Base-by-base conservation (phyloP, 805 yeast genomes). In the Naumovozyma baii region DNA sequence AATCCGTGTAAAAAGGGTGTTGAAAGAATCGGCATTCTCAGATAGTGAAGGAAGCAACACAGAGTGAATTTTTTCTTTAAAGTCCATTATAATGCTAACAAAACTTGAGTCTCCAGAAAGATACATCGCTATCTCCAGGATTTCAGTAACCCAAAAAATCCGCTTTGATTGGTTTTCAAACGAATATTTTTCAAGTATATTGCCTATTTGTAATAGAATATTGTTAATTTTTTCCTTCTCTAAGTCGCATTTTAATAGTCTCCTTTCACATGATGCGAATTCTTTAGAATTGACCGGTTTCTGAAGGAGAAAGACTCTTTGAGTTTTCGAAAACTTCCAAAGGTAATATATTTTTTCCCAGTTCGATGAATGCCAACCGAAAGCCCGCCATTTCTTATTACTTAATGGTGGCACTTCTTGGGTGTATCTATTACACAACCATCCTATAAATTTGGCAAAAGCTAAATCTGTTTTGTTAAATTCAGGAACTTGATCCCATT, bases 391-490 rank as follows among this genome's bases (percentile, higher is more conserved):
- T 29, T 29, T 29, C 5, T 29, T 13, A 22, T 40, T 18, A 28
- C 14, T 14, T 5, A 22, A 7, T 7, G 10, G 10, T 10, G 26
- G 7, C 10, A 7, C 9, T 22, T 36, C 29, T 18, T 39, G 29
- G 12, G 31, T 18, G 15, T 40, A 20, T 20, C 40, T 37, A 10
- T 48, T 70, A 30, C 64, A 48, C 16, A 73, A 33, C 81, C 82
- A 76, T 1, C 58, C 44, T 3, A 73, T 31, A 46, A 74, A 68
- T 1, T 45, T 30, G 5, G 64, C 55, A 13, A 73, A 46, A 0
- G 43, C 12, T 14, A 39, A 25, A 34, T 56, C 44, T 25, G 39
- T 47, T 3, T 43, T 40, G 3, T 44, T 34, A 1, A 47, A 18
- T 1, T 34, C 25, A 1, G 40, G 17, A 3, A 61, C 28, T n/a